Evolutionary conservation across 345 rosid genomes (phyloP).

Genomic region (Pugionium cornutum): DNA sequence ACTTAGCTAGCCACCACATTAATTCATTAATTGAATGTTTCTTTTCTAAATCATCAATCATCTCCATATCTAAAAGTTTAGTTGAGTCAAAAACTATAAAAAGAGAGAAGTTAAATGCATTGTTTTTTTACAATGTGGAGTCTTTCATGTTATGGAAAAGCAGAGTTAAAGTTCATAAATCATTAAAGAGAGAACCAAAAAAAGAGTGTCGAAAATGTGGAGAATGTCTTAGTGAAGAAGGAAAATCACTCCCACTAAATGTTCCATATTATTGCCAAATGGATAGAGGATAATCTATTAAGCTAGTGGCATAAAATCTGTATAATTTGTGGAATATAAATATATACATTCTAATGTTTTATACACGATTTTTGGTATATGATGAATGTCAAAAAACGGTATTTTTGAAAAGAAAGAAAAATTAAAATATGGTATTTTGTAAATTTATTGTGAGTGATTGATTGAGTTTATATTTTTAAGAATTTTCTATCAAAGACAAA

Average conservation of each 20-base stretch:
- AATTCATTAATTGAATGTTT: constrained; percentile 6
- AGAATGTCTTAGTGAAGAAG: constrained; percentile 44
- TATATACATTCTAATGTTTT: too few relatives aligned
- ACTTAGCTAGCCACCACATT: constrained; percentile 27
- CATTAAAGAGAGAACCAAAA: constrained; percentile 33
- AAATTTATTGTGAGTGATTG: too few relatives aligned
- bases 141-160: constrained; percentile 26
- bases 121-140: constrained; percentile 19
- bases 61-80: constrained; percentile 24
- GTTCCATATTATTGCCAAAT: constrained; percentile 24
- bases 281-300: constrained; percentile 14
- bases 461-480: neutral
- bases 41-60: constrained; percentile 19
- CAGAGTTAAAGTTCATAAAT: constrained; percentile 35
- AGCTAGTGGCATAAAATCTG: constrained; percentile 1
- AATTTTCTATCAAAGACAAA: neutral
- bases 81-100: constrained; percentile 24
- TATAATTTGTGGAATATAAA: constrained; percentile 3
- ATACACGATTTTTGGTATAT: too few relatives aligned
- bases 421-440: too few relatives aligned
- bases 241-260: constrained; percentile 36
- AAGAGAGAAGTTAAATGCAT: constrained; percentile 26
- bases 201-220: constrained; percentile 31
- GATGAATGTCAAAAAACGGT: too few relatives aligned
- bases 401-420: too few relatives aligned